A percentile compares a stretch with the other conserved stretches of the same genome.
Conservation (phyloP, 108 stramenopile genomes). For the Cyclotella atomus region DNA sequence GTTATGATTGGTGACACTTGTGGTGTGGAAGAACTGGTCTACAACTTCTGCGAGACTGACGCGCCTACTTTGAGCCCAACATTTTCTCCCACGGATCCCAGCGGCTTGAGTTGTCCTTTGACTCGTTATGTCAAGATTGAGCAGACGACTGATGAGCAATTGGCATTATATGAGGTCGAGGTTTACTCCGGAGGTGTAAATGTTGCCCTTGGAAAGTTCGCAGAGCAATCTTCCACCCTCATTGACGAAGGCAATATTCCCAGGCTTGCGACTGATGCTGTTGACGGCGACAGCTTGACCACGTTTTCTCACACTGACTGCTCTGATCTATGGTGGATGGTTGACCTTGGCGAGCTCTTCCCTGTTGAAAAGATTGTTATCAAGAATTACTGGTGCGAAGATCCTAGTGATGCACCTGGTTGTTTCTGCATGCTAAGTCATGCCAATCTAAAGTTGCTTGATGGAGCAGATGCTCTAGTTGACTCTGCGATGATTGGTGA, state of each 20-base stretch:
- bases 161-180: neutral
- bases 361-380: neutral
- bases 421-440: neutral
- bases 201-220: neutral
- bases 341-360: neutral
- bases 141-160: neutral
- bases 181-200: neutral
- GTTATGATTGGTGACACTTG: neutral
- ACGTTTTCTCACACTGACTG: neutral
- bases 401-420: neutral
- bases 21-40: conserved; percentile 1
- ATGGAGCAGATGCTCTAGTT: neutral
- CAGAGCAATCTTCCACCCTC: neutral
- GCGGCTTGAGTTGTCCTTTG: neutral
- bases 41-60: neutral
- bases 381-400: neutral
- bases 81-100: neutral
- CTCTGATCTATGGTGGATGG: neutral
- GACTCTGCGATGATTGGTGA: neutral
- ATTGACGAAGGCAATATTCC: neutral
- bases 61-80: conserved; percentile 1
- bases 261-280: neutral
- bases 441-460: neutral
- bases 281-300: neutral
- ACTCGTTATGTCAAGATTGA: neutral